Conservation (phyloP, 75 land plant genomes). For the Picea sitchensis region DNA sequence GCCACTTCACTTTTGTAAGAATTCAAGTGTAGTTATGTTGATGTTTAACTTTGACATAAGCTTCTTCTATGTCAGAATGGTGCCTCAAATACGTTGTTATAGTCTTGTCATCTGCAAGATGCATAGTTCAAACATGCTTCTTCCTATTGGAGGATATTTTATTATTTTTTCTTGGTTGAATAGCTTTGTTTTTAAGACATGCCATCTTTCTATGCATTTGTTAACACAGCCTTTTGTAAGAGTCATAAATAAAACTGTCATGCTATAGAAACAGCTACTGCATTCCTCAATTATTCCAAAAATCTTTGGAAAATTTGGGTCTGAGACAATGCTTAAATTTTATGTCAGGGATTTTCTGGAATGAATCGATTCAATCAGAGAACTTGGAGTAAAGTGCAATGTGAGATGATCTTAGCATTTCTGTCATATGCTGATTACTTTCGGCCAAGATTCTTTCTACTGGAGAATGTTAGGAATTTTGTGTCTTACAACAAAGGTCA, state of each 20-base stretch:
- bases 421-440: constrained; percentile 95
- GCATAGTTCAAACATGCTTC: not conserved
- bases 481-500: constrained; percentile 95
- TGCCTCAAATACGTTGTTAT: not conserved
- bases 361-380: constrained; percentile 97
- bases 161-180: not conserved
- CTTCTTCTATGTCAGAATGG: not conserved
- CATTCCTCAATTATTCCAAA: no score
- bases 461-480: constrained; percentile 93
- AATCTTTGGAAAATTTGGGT: no score
- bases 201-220: not conserved
- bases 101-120: not conserved
- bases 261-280: no score
- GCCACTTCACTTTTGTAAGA: not conserved
- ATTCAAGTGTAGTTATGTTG: not conserved
- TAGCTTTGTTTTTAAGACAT: not conserved
- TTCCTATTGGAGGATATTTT: not conserved
- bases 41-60: not conserved
- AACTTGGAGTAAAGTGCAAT: constrained; percentile 94
- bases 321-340: not conserved
- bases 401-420: constrained; percentile 94
- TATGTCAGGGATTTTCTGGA: constrained; percentile 92
- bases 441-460: constrained; percentile 77
- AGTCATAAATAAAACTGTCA: no score
- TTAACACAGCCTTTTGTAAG: not conserved